Percentiles rank a stretch among this genome's conserved stretches.
These are phyloP conservation scores for Moesziomyces antarcticus DNA, from an alignment of 1,284 basidiomycete genomes.

Conservation along the genomic window DNA sequence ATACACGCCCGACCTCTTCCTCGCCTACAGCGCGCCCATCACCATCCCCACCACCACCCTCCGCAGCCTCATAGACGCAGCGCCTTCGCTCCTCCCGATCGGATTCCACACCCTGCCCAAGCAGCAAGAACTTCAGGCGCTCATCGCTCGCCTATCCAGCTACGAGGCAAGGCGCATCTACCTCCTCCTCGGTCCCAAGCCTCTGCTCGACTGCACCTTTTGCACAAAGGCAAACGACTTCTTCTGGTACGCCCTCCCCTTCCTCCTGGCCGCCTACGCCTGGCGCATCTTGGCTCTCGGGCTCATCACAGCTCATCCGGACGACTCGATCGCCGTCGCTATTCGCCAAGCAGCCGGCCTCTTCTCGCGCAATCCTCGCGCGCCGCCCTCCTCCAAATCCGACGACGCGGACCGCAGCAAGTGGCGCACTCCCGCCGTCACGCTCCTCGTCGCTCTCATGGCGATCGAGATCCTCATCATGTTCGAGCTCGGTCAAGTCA, in stretches of 20 bases:
- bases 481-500: constrained; percentile 41
- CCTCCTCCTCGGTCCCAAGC: constrained; percentile 31
- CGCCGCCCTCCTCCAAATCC: neutral
- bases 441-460: constrained; percentile 14
- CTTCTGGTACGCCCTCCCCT: constrained; percentile 37
- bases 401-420: constrained; percentile 36
- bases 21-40: constrained; percentile 32
- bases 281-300: constrained; percentile 46
- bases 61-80: constrained; percentile 23
- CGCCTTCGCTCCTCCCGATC: constrained; percentile 24
- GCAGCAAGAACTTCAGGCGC: constrained; percentile 34
- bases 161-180: constrained; percentile 42
- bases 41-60: constrained; percentile 41
- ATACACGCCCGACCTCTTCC: constrained; percentile 40
- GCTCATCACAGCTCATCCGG: constrained; percentile 31
- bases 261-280: constrained; percentile 26
- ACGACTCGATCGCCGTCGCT: constrained; percentile 40
- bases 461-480: constrained; percentile 34
- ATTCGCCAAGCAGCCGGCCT: constrained; percentile 24
- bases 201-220: constrained; percentile 40
- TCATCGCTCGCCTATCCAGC: constrained; percentile 42
- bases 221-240: constrained; percentile 33
- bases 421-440: constrained; percentile 23
- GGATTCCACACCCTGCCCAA: constrained; percentile 10
- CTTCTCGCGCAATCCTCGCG: constrained; percentile 2